Base-by-base conservation (phyloP, 495 filamentous ascomycete species). In the Copromyces sp. region DNA sequence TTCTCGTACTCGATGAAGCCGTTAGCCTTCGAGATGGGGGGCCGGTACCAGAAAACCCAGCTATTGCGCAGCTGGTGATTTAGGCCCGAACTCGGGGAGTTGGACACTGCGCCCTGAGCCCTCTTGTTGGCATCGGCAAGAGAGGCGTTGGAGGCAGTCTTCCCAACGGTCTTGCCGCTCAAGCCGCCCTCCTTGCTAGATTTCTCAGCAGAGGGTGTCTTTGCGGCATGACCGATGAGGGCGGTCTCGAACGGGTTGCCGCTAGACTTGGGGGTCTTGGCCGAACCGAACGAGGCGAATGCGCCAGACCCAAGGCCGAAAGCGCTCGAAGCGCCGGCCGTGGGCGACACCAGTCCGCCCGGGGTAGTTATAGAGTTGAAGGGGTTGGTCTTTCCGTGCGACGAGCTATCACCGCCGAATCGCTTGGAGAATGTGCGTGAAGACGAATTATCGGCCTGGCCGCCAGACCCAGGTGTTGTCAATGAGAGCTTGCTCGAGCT, bases 1-100 rank as follows among this genome's bases (percentile, higher is more conserved):
- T 98, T 98, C 81, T 99, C 95, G 78, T 98, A 99, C 82, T 99
- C 95, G 80, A 95, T 94, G 81, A 93, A 98, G 11, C 89, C 89
- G 74, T 90, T 89, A 9, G 87, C 87, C 84, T 98, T 98, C 61
- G 93, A 92, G 72, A 94, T 96, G 68, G 94, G 94, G 42, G 94
- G 94, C 38, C 95, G 90, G 82, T 96, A 99, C 94, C 95, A 97
- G 77, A 99, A 93, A 9, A 97, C 91, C 95, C 95, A 99, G 69
- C 89, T 91, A 79, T 93, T 89, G 80, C 92, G 95, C 74, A 99
- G 83, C 53, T 84, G 84, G 81, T 94, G 91, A 65, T 65, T 65
- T 37, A 65, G 53, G 53, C 53, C 14, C 53, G 53, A 65, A 71
- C 85, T 84, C 53, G 73, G 80, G 70, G 71, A 79, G 70, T 42